Evolutionary conservation across 306 rosid genomes (phyloP), one percentile per base, ranked within the genome.

Genomic region (Vigna mungo): DNA sequence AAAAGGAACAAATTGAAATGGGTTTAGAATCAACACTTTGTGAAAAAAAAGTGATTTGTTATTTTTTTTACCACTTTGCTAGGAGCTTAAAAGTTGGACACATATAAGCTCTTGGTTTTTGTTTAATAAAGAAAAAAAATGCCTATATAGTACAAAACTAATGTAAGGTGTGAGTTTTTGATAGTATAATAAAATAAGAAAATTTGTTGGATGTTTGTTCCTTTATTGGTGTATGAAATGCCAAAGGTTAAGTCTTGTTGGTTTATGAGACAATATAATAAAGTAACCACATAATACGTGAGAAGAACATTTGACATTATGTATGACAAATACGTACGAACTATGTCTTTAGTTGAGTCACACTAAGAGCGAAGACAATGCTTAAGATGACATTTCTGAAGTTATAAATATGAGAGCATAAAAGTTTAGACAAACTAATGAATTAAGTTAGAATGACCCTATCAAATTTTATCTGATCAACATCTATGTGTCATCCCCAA

Each of bases 201-300:
- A 18, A 2, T 8, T 36, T 65, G 27, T 32, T 86, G 79, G 46
- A 85, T 78, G 36, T 82, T 73, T 83, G 89, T 85, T 83, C 76
- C 69, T 83, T 64, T 43, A 78, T 81, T 75, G 72, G 69, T 73
- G 49, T 76, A 72, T 52, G 46, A 85, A 80, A 71, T 58, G 78
- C 63, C 61, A 80, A 58, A 34, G 18, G 85, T 80, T 71, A 83
- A 76, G 63, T 72, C 81, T 56, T 79, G 82, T 86, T 71, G 74
- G 85, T 84, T 94, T 96, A 90, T 96, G 96, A 78, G 98, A 86
- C 47, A 16, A 43, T 43, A 43, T 43, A 1, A 83, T 14, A 78
- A 74, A 72, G 66, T 39, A 77, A 65, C 82, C 81, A 74, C 87
- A 85, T 32, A 75, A n/a, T 58, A 55, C 76, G 9, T 39, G 80